Base-by-base conservation (phyloP, 148 eudicot genomes). In the Rhododendron vialii region DNA sequence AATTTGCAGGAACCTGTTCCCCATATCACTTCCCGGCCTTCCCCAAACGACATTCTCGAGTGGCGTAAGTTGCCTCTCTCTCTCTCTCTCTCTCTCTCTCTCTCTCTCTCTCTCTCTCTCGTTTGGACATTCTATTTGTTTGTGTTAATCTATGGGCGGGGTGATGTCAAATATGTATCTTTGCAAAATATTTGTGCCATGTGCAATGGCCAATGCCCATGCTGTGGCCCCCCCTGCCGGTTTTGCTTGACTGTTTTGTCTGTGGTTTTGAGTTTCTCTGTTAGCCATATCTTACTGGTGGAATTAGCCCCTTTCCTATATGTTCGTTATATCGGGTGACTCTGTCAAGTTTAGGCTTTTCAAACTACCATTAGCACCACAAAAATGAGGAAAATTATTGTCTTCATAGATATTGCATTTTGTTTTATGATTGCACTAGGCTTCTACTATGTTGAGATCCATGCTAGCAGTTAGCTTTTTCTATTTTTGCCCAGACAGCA, bases 31-130 rank as follows among this genome's bases (percentile, higher is more conserved):
- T 98, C 99, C 45, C 98, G 95, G 36, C 99, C 99, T 85, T 91
- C 95, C 87, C 93, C 98, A 65, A 97, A 88, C 85, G 94, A 95
- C 88, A 97, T 97, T 83, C 99, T 97, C 65, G 99, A 97, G 82
- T 97, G 99, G 99, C 98, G 99, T 97, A 91, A 94, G 99, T 93
- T 86, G 26, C 65, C 33, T 50, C 63, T 28, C 61, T 7, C 33
- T 48, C 53, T 30, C 51, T 20, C 41, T 28, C 38, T 30, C 14
- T 24, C 14, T 24, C 53, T 9, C 65, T 59, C 65, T 47, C 57
- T 47, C 82, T 86, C 12, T 15, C 63, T 28, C 38, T 30, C 14
- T 24, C 14, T 24, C 53, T 10, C 65, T 61, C 67, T 47, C 38
- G 18, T 55, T 55, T 59, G 41, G 24, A 26, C 2, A 17, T 30